Base-by-base conservation (phyloP, 2,329 filamentous ascomycete genomes). In the Bretziella fagacearum region DNA sequence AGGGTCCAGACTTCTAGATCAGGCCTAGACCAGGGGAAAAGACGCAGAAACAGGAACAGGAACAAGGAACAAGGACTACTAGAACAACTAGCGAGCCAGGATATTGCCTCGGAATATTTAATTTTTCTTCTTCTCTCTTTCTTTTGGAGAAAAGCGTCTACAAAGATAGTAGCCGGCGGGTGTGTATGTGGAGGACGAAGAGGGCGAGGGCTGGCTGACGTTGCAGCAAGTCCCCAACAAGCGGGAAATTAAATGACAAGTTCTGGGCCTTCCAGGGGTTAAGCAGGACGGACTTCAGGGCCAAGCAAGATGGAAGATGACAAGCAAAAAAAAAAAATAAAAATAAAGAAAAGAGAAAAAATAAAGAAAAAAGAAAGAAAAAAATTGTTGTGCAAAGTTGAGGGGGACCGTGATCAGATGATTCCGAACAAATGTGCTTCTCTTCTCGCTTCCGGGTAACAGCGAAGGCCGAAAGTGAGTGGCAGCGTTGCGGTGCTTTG, bases 231-330 rank as follows among this genome's bases (percentile, higher is more conserved):
- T 22, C 17, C 18, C 13, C 25, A 41, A 37, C 44, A 39, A 36
- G 39, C 22, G 42, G 47, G 47, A 49, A 49, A 49, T 49, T 49
- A 49, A 35, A 43, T 46, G 47, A 46, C 47, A 45, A 49, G 47
- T 49, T 49, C 47, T 49, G 26, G 47, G 47, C 35, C 47, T 39
- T 17, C 35, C 18, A 39, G 35, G 35, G 35, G 35, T 8, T 10
- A 39, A 22, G 35, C 4, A 39, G 8, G 17, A 18, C 13, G 35
- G 18, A 20, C 35, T 13, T 26, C 41, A 44, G 13, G 26, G 41
- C 3, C 32, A 23, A 25, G 27, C 8, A 5, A 8, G 13, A 33
- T 13, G 13, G 8, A n/a, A 44, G 6, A 36, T 15, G 30, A 30
- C 11, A 27, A 43, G 11, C 6, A 30, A 22, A 23, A 35, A 25